phyloP scores from a whole-genome alignment of 78 protist genomes.

The Mastigamoeba balamuthi region DNA sequence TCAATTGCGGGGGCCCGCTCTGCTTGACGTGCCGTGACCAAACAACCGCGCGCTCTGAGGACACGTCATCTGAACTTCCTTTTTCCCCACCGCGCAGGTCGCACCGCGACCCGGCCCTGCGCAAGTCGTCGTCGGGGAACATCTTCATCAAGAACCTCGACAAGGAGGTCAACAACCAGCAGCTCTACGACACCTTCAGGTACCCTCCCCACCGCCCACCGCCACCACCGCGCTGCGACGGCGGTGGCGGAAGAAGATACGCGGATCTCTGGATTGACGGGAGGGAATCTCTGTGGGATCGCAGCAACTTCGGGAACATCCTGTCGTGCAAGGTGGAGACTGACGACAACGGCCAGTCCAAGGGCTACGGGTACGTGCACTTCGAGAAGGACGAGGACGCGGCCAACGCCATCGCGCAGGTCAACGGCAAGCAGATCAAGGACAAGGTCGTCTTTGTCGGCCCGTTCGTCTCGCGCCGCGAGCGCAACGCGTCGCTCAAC shows the following conservation, averaged over 20 bases:
- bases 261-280: neutral
- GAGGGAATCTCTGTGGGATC: too few species aligned
- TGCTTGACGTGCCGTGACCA: too few species aligned
- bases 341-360: constrained; percentile 50
- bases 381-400: constrained; percentile 77
- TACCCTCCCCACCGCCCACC: neutral
- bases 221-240: neutral
- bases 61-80: too few species aligned
- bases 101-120: constrained; percentile 90
- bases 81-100: too few species aligned
- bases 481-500: constrained; percentile 36
- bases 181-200: constrained; percentile 85
- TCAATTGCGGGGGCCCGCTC: too few species aligned
- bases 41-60: too few species aligned
- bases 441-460: constrained; percentile 79
- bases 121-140: constrained; percentile 93
- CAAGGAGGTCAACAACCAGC: constrained; percentile 70
- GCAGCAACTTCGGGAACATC: constrained; percentile 65
- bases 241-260: neutral
- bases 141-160: constrained; percentile 93
- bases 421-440: constrained; percentile 82
- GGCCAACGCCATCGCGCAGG: constrained; percentile 69
- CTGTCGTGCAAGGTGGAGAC: constrained; percentile 67
- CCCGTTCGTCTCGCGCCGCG: constrained; percentile 64
- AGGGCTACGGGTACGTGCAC: constrained; percentile 95